Evolutionary conservation across 495 filamentous ascomycete genomes (phyloP), one percentile per base, ranked within the genome.

Genomic region (Penicillium subrubescens): DNA sequence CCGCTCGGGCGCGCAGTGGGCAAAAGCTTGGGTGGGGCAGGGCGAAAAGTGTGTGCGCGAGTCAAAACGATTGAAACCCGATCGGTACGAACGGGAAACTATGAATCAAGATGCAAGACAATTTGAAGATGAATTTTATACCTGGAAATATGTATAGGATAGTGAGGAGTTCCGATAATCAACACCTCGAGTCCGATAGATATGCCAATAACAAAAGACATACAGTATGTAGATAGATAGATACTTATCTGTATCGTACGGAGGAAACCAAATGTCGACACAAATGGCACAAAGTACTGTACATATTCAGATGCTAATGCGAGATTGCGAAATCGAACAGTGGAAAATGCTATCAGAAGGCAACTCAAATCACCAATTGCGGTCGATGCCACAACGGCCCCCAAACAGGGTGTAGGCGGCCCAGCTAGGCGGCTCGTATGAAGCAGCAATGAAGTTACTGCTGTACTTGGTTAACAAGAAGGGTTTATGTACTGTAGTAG

Each of bases 21-120:
- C 31, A 25, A 57, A 48, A 65, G 62, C 62, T 65, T 60, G 57
- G 52, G 57, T 65, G 62, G 61, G 55, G 31, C 21, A 48, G 19
- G 44, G 15, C 25, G 48, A 52, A 25, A 48, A 23, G 44, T 25
- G 48, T 52, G 48, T 31, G 48, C 48, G 23, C 48, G 48, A 31
- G 44, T 48, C 44, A 25, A 48, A 48, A 23, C 5, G 48, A 27
- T 17, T 3, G 25, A 8, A 29, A 52, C 23, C 17, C 44, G 21
- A 48, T 48, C 44, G 19, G 48, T 15, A 52, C 48, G 48, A 52
- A 17, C 37, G 25, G 8, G 44, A 25, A 48, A 23, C 21, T 41
- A 41, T 44, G 43, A 44, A 19, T 44, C 23, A 14, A 14, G 6
- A 7, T 25, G 46, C 27, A 6, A 15, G 15, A 19, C 5, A 44